phyloP scores from a whole-genome alignment of 2,329 filamentous ascomycete genomes.

The Nemania bipapillata region DNA sequence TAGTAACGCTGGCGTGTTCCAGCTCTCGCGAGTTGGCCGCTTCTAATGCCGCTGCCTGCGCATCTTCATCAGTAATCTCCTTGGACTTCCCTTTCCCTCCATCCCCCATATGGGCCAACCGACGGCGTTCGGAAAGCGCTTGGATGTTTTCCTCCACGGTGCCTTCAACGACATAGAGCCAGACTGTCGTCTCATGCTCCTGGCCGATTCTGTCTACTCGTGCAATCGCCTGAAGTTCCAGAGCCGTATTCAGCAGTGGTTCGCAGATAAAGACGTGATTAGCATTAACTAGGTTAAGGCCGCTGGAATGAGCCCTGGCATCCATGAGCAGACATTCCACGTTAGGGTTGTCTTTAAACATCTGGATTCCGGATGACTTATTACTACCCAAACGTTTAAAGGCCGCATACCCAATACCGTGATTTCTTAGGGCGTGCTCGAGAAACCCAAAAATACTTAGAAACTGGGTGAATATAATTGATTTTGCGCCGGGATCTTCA shows the following conservation, averaged over 20 bases:
- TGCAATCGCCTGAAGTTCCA: conserved; percentile 94
- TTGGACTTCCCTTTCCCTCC: conserved; percentile 52
- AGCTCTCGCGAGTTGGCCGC: conserved; percentile 86
- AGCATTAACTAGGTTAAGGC: conserved; percentile 90
- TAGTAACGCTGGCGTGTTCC: conserved; percentile 75
- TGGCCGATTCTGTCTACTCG: conserved; percentile 96
- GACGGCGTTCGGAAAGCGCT: conserved; percentile 80
- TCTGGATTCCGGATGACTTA: conserved; percentile 67
- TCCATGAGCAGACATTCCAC: conserved; percentile 89
- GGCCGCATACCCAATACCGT: conserved; percentile 77
- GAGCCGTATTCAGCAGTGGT: conserved; percentile 88
- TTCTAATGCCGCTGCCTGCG: conserved; percentile 80
- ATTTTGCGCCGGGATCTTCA: conserved; percentile 86
- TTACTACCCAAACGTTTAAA: conserved; percentile 68
- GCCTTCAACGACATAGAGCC: conserved; percentile 91
- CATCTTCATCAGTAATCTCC: conserved; percentile 57
- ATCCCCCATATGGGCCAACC: conserved; percentile 77
- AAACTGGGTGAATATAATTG: conserved; percentile 89
- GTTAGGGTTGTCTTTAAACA: conserved; percentile 78
- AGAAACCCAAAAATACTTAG: conserved; percentile 76
- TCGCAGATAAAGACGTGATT: conserved; percentile 96
- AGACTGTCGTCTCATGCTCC: conserved; percentile 86
- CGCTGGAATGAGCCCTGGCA: conserved; percentile 86
- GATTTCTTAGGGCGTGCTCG: conserved; percentile 72
- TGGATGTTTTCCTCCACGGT: conserved; percentile 95